phyloP scores from a whole-genome alignment of 2,329 filamentous ascomycete genomes.

The Colletotrichum sp. region DNA sequence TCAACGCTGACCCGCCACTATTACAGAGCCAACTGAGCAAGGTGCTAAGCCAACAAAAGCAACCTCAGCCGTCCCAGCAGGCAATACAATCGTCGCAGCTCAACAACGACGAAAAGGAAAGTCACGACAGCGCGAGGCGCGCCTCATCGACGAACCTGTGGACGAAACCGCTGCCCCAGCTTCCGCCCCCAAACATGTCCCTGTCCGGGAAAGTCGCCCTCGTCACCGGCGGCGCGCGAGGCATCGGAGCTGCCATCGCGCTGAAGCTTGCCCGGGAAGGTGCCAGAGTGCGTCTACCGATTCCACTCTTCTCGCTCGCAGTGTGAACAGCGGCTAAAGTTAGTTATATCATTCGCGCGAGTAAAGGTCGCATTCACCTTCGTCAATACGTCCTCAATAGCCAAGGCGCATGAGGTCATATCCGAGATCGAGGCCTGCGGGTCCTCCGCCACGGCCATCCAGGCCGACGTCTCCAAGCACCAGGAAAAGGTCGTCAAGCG shows the following conservation, averaged over 20 bases:
- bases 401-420: conserved; percentile 23
- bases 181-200: conserved; percentile 20
- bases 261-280: conserved; percentile 60
- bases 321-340: conserved; percentile 4
- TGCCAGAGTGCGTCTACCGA: conserved; percentile 47
- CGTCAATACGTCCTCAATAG: conserved; percentile 20
- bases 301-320: background rate
- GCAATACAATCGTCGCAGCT: conserved; percentile 9
- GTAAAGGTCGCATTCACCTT: conserved; percentile 23
- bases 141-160: conserved; percentile 18
- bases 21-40: conserved; percentile 20
- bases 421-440: conserved; percentile 25
- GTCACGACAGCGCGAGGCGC: background rate
- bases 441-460: conserved; percentile 24
- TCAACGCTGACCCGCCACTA: conserved; percentile 18
- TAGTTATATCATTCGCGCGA: background rate
- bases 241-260: conserved; percentile 64
- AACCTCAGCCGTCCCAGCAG: background rate
- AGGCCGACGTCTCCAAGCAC: conserved; percentile 23
- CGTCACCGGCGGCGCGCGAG: conserved; percentile 48
- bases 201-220: conserved; percentile 22
- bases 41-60: conserved; percentile 7
- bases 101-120: conserved; percentile 5
- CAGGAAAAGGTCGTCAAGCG: conserved; percentile 23
- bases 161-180: conserved; percentile 23